These are phyloP conservation scores for Cercospora citrullina DNA, from an alignment of 2,329 filamentous ascomycete species.

Conservation along the genomic window DNA sequence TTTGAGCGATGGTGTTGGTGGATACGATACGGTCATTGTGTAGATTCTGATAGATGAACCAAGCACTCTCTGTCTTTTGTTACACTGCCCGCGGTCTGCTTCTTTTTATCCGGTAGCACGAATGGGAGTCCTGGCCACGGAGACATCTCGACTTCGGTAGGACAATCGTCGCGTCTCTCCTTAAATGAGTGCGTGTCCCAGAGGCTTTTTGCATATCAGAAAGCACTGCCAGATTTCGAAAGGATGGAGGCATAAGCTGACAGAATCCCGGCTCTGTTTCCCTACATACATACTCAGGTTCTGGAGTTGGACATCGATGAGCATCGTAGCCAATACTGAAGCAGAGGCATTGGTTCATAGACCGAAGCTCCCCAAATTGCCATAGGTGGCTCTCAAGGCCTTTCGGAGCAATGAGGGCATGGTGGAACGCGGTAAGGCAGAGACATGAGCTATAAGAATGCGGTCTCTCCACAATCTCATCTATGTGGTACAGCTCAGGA, in stretches of 20 bases:
- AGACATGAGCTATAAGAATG: not conserved
- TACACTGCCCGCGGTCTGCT: not conserved
- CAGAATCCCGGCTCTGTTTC: not conserved
- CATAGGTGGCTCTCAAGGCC: not conserved
- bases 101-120: not conserved
- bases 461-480: not conserved
- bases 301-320: not conserved
- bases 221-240: not conserved
- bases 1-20: conserved; percentile 14
- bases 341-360: not conserved
- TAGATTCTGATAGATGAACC: not conserved
- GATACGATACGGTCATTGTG: not conserved
- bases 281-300: not conserved
- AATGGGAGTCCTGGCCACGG: not conserved
- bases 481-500: not conserved
- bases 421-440: not conserved
- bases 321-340: not conserved
- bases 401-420: not conserved
- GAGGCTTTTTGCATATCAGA: not conserved
- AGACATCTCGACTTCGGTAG: not conserved
- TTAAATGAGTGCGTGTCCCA: not conserved
- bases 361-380: not conserved
- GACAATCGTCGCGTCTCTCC: not conserved
- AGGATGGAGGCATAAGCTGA: not conserved
- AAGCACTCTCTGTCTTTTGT: not conserved